Conservation (phyloP, 306 rosid genomes). For the Cucurbita ficifolia region DNA sequence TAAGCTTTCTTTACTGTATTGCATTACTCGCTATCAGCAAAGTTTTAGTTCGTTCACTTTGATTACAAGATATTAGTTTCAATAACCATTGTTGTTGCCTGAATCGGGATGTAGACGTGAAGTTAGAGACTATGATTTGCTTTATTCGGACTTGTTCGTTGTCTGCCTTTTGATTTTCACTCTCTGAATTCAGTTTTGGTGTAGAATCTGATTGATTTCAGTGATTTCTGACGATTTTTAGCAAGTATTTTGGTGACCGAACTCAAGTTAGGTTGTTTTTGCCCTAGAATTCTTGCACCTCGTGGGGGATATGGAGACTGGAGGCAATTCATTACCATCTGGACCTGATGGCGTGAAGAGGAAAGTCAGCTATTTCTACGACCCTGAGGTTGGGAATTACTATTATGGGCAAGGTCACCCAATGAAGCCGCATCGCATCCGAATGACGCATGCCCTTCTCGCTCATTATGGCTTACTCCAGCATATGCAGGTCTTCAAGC, state of each 20-base stretch:
- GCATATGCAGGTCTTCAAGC: slow-evolving; percentile 80
- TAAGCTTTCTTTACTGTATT: not conserved
- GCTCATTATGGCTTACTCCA: slow-evolving; percentile 80
- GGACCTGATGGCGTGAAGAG: slow-evolving; percentile 75
- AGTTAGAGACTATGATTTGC: not conserved
- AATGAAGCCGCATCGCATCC: slow-evolving; percentile 85
- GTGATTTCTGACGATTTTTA: not conserved
- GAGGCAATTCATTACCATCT: slow-evolving; percentile 68
- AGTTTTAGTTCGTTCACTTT: not conserved
- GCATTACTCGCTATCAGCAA: not conserved
- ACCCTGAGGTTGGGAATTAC: slow-evolving; percentile 81
- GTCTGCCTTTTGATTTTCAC: not conserved
- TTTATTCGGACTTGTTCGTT: not conserved
- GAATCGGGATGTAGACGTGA: not conserved
- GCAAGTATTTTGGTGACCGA: not conserved
- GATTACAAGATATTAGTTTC: not conserved
- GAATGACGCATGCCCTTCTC: slow-evolving; percentile 84
- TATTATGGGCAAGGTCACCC: slow-evolving; percentile 91
- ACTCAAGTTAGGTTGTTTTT: not conserved
- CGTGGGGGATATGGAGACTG: slow-evolving; percentile 33
- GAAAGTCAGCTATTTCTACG: slow-evolving; percentile 68
- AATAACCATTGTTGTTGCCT: not conserved
- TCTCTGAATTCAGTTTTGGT: not conserved
- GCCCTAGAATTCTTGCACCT: not conserved
- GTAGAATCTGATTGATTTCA: not conserved